Evolutionary conservation across 2,329 filamentous ascomycete species (phyloP).

Genomic region (Westerdykella ornata): DNA sequence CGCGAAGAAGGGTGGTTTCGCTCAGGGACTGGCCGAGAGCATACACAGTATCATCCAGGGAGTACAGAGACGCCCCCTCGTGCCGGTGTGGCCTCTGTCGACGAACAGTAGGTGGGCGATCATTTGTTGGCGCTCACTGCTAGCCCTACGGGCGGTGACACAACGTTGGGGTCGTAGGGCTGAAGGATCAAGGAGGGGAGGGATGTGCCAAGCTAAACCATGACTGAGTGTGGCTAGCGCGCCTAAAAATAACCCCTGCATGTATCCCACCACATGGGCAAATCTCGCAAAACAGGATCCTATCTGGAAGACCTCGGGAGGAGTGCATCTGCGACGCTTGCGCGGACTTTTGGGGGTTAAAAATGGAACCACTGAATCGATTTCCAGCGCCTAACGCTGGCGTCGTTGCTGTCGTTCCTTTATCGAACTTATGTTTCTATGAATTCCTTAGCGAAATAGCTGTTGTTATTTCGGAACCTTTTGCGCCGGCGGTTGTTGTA

Average conservation of each 20-base stretch:
- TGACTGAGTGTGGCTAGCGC: too few relatives aligned
- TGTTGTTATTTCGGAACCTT: not conserved
- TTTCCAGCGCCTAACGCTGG: not conserved
- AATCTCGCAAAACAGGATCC: not conserved
- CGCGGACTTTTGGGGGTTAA: slow-evolving; percentile 1
- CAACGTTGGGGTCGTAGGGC: slow-evolving; percentile 12
- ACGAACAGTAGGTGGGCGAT: not conserved
- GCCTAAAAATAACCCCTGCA: not conserved
- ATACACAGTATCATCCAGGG: not conserved
- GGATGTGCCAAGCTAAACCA: too few relatives aligned
- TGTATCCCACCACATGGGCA: not conserved
- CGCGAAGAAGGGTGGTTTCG: not conserved
- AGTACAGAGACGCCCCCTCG: not conserved
- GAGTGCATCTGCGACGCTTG: not conserved
- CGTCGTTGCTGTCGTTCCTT: not conserved
- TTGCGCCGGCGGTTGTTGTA: not conserved
- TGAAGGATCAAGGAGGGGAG: slow-evolving; percentile 12
- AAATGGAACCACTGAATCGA: not conserved
- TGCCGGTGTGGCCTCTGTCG: not conserved
- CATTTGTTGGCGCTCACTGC: slow-evolving; percentile 9
- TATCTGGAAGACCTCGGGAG: slow-evolving; percentile 1
- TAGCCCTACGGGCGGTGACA: slow-evolving; percentile 10
- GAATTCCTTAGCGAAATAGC: not conserved
- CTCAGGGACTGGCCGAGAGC: too few relatives aligned
- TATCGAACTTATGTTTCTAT: not conserved